Evolutionary conservation across 1,284 basidiomycete species (phyloP).

Genomic region (Marasmius sp.): DNA sequence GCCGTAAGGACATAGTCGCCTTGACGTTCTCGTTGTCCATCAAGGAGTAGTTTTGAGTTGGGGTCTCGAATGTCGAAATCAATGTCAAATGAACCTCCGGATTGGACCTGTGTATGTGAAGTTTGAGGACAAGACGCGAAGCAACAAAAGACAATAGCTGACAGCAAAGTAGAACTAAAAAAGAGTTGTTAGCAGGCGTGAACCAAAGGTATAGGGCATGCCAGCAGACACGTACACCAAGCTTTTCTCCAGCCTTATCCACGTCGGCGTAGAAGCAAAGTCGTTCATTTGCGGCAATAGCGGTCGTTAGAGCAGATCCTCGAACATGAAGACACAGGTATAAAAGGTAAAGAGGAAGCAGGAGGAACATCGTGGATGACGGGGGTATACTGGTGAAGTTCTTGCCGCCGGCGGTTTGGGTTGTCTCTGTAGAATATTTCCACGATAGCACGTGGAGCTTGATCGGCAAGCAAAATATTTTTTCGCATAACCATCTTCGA

Average conservation of each 20-base stretch:
- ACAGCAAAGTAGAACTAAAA: constrained; percentile 45
- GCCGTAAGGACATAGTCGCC: constrained; percentile 98
- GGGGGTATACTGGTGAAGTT: neutral
- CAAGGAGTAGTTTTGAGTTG: constrained; percentile 81
- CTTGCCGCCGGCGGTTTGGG: neutral
- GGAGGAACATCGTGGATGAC: neutral
- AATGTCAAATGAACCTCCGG: constrained; percentile 95
- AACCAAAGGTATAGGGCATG: constrained; percentile 4
- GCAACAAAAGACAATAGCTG: constrained; percentile 16
- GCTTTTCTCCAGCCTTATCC: constrained; percentile 92
- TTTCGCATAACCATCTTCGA: neutral
- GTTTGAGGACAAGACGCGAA: constrained; percentile 3
- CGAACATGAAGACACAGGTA: constrained; percentile 25
- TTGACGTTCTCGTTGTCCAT: constrained; percentile 87
- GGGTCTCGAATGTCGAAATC: constrained; percentile 95
- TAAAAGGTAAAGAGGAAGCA: constrained; percentile 25
- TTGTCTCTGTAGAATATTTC: neutral
- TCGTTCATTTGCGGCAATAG: constrained; percentile 83
- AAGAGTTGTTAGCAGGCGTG: constrained; percentile 9
- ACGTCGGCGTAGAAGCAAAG: constrained; percentile 96
- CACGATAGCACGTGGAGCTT: neutral
- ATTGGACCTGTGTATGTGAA: constrained; percentile 70
- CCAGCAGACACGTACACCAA: constrained; percentile 59
- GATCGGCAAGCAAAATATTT: neutral
- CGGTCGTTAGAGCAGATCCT: constrained; percentile 83